These are phyloP conservation scores for Sphagnum magellanicum DNA, from an alignment of 228 moss, liverwort and hornwort genomes.

Conservation along the genomic window DNA sequence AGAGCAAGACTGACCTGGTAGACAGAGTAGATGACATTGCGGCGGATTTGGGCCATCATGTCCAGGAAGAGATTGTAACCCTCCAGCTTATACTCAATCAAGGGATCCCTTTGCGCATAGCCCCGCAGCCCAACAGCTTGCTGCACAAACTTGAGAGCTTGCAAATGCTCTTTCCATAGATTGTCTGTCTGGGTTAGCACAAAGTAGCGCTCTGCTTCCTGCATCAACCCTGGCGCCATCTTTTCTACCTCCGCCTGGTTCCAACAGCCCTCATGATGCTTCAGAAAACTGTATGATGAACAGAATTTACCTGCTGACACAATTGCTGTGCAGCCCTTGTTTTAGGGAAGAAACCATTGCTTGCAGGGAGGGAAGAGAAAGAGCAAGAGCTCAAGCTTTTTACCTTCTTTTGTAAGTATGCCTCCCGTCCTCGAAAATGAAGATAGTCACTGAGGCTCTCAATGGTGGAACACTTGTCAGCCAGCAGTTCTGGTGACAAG, in stretches of 20 bases:
- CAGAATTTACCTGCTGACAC: no score
- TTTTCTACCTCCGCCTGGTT: constrained; percentile 55
- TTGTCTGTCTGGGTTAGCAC: constrained; percentile 96
- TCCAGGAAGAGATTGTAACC: constrained; percentile 91
- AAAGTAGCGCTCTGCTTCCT: constrained; percentile 94
- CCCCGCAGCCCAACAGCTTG: constrained; percentile 96
- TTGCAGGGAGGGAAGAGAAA: no score
- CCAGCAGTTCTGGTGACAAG: constrained; percentile 60
- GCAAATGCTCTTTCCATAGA: constrained; percentile 96
- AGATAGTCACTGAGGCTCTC: constrained; percentile 73
- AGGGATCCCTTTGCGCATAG: constrained; percentile 92
- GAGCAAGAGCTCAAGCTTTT: neutral
- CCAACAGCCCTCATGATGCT: no score
- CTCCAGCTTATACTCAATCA: constrained; percentile 97
- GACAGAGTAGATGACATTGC: constrained; percentile 97
- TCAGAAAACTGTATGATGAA: no score
- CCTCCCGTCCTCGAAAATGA: constrained; percentile 62
- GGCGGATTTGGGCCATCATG: constrained; percentile 96
- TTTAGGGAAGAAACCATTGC: no score
- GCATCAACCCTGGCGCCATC: constrained; percentile 80
- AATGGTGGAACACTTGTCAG: constrained; percentile 52
- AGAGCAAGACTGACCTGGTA: constrained; percentile 60
- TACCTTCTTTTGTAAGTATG: constrained; percentile 82
- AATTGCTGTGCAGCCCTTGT: no score
- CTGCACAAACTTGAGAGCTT: constrained; percentile 96